phyloP scores from a whole-genome alignment of 2,329 filamentous ascomycete genomes.

The Aureobasidium melanogenum region DNA sequence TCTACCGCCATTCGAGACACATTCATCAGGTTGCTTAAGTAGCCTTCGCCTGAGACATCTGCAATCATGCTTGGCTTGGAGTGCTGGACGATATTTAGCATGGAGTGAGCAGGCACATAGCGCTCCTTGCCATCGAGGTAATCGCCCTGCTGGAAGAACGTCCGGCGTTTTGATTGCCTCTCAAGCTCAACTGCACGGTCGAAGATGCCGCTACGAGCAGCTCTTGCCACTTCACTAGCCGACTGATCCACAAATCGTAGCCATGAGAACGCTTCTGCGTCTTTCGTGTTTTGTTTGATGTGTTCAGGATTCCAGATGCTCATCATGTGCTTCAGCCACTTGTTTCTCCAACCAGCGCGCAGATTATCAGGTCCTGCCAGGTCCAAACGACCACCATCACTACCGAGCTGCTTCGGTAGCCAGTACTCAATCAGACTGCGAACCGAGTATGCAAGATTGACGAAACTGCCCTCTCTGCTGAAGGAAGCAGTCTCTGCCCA shows the following conservation, averaged over 20 bases:
- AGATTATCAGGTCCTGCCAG: slow-evolving; percentile 64
- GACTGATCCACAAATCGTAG: slow-evolving; percentile 77
- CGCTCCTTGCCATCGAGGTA: slow-evolving; percentile 43
- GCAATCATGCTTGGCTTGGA: slow-evolving; percentile 34
- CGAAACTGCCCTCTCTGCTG: slow-evolving; percentile 72
- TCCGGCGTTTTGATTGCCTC: slow-evolving; percentile 34
- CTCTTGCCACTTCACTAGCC: slow-evolving; percentile 59
- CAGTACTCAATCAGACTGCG: slow-evolving; percentile 78
- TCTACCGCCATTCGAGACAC: slow-evolving; percentile 59
- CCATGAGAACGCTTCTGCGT: slow-evolving; percentile 71
- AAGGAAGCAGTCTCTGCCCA: slow-evolving; percentile 96
- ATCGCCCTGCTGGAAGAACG: slow-evolving; percentile 28
- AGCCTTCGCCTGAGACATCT: slow-evolving; percentile 62
- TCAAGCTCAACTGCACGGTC: slow-evolving; percentile 59
- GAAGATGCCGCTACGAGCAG: slow-evolving; percentile 63
- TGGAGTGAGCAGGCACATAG: slow-evolving; percentile 63
- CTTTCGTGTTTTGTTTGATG: slow-evolving; percentile 54
- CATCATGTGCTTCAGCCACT: slow-evolving; percentile 71
- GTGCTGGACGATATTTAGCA: slow-evolving; percentile 62
- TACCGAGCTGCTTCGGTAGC: slow-evolving; percentile 73
- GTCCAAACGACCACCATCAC: slow-evolving; percentile 67
- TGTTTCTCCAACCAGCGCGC: slow-evolving; percentile 69
- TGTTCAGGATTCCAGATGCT: slow-evolving; percentile 84
- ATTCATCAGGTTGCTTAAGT: slow-evolving; percentile 69
- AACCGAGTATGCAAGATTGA: slow-evolving; percentile 79